phyloP scores from a whole-genome alignment of 306 rosid species.

The Cicer pinnatifidum region DNA sequence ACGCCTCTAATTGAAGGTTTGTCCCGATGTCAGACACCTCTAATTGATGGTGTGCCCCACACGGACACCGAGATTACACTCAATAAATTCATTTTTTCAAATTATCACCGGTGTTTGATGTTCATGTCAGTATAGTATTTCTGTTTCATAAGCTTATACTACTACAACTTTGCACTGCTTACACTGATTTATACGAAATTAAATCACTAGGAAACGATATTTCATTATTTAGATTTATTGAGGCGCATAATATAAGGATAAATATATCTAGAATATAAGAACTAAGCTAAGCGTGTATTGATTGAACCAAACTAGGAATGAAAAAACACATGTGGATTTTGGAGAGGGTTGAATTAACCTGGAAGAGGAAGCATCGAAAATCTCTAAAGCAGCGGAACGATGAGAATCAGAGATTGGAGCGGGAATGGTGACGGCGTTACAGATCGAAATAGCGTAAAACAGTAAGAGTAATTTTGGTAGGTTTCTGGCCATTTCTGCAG shows the following conservation, averaged over 20 bases:
- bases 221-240: neutral
- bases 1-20: too few relatives aligned
- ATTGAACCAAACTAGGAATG: neutral
- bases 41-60: too few relatives aligned
- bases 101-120: too few relatives aligned
- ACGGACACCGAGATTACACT: too few relatives aligned
- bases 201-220: neutral
- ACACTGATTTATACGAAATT: neutral
- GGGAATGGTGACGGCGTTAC: slow-evolving; percentile 54
- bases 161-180: neutral
- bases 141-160: too few relatives aligned
- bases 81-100: too few relatives aligned
- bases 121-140: too few relatives aligned
- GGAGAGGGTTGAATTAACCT: slow-evolving; percentile 58
- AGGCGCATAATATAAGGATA: slow-evolving; percentile 8
- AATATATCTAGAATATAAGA: neutral
- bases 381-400: slow-evolving; percentile 71
- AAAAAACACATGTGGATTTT: neutral
- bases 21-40: too few relatives aligned
- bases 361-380: slow-evolving; percentile 66
- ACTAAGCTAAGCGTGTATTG: neutral
- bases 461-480: slow-evolving; percentile 55
- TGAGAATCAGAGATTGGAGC: slow-evolving; percentile 74
- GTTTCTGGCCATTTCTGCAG: slow-evolving; percentile 73
- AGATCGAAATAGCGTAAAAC: slow-evolving; percentile 56